Conservation (phyloP, 2,329 filamentous ascomycete genomes). For the Xylariales sp. region DNA sequence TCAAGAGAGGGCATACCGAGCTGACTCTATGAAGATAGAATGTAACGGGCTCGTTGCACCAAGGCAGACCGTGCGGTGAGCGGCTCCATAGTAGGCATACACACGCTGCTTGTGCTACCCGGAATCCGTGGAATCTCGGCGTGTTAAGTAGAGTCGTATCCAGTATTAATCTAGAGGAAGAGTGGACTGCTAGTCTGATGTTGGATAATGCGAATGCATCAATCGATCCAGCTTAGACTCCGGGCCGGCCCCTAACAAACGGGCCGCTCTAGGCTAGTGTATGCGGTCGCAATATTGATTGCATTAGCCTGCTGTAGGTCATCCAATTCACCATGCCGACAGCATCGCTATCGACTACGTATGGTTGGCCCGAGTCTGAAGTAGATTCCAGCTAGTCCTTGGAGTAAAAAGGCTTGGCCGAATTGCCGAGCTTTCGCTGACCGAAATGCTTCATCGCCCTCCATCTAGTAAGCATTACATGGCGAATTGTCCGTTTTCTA, state of each 20-base stretch:
- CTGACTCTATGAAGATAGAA: background rate
- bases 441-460: background rate
- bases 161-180: background rate
- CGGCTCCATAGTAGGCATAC: background rate
- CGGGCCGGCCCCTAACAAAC: background rate
- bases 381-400: background rate
- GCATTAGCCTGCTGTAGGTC: constrained; percentile 1
- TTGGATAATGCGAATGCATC: background rate
- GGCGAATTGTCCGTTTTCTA: background rate
- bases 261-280: background rate
- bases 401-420: background rate
- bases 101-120: constrained; percentile 2
- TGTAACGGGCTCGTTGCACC: background rate
- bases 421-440: constrained; percentile 17
- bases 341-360: background rate
- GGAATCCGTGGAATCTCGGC: constrained; percentile 14
- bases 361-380: background rate
- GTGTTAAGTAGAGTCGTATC: background rate
- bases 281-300: background rate
- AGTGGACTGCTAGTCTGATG: background rate
- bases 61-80: background rate
- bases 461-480: constrained; percentile 2
- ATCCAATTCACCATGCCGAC: background rate
- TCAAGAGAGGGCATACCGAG: background rate
- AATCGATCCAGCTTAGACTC: background rate